Conservation (phyloP, 2,329 filamentous ascomycete genomes). For the Epichloe gansuensis region DNA sequence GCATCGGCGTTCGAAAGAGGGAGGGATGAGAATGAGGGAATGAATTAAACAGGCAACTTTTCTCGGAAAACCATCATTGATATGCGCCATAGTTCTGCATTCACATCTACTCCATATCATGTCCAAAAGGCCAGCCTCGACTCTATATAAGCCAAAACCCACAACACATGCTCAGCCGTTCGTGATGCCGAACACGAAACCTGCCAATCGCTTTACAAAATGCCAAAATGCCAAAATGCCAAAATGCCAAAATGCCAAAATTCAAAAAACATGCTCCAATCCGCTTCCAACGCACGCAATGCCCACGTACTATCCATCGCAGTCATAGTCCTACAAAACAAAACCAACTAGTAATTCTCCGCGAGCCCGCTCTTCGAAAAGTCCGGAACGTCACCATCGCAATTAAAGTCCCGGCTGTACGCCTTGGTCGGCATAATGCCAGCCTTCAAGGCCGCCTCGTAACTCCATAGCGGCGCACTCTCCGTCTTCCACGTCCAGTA, state of each 20-base stretch:
- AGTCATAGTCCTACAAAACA: not conserved
- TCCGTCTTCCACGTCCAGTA: conserved; percentile 99
- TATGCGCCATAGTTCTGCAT: too few species aligned
- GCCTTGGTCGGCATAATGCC: conserved; percentile 71
- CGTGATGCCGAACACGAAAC: not conserved
- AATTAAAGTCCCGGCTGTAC: conserved; percentile 59
- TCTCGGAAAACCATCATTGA: too few species aligned
- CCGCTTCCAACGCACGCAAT: not conserved
- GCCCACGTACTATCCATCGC: not conserved
- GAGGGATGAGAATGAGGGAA: too few species aligned
- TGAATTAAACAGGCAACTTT: too few species aligned
- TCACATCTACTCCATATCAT: too few species aligned
- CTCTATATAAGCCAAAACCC: too few species aligned
- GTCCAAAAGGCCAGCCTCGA: too few species aligned
- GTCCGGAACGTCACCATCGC: conserved; percentile 42
- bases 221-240: not conserved
- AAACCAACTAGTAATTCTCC: conserved; percentile 31
- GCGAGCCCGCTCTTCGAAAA: conserved; percentile 33
- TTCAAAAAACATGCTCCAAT: not conserved
- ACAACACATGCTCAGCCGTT: not conserved
- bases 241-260: not conserved
- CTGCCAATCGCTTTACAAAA: not conserved
- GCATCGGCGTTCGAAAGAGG: too few species aligned
- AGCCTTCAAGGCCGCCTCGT: conserved; percentile 63
- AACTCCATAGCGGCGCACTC: conserved; percentile 79